Evolutionary conservation across 169 alveolate genomes (phyloP).

Genomic region (Plasmodium inui): DNA sequence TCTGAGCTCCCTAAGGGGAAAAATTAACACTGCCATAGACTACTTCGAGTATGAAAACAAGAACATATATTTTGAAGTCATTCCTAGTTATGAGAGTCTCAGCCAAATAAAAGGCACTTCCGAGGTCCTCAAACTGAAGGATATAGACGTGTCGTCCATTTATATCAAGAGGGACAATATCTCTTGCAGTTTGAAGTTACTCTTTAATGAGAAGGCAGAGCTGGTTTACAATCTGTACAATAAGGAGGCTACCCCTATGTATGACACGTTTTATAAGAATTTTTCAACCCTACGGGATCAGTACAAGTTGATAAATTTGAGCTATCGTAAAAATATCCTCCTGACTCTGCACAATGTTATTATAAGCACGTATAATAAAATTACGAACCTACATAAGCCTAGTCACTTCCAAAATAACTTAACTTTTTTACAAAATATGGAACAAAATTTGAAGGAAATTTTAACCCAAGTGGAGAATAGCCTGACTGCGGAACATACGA

Average conservation of each 20-base stretch:
- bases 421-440: conserved; percentile 13
- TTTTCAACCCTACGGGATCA: conserved; percentile 30
- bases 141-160: conserved; percentile 32
- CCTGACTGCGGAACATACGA: conserved; percentile 18
- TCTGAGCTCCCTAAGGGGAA: conserved; percentile 14
- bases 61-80: conserved; percentile 63
- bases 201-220: conserved; percentile 56
- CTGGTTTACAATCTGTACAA: conserved; percentile 18
- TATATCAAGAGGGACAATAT: conserved; percentile 38
- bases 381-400: conserved; percentile 14
- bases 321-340: conserved; percentile 36
- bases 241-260: not conserved
- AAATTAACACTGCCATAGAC: conserved; percentile 1
- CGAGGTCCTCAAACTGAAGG: conserved; percentile 23
- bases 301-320: conserved; percentile 29
- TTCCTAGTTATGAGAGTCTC: conserved; percentile 47
- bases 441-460: conserved; percentile 28
- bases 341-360: conserved; percentile 16
- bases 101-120: conserved; percentile 33
- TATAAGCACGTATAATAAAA: conserved; percentile 16
- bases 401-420: conserved; percentile 1
- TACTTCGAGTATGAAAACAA: conserved; percentile 59
- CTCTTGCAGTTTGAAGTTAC: conserved; percentile 23
- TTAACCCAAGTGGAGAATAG: conserved; percentile 36
- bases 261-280: conserved; percentile 1